Conservation (phyloP, 148 eudicot genomes). For the Salicornia ramosissima region DNA sequence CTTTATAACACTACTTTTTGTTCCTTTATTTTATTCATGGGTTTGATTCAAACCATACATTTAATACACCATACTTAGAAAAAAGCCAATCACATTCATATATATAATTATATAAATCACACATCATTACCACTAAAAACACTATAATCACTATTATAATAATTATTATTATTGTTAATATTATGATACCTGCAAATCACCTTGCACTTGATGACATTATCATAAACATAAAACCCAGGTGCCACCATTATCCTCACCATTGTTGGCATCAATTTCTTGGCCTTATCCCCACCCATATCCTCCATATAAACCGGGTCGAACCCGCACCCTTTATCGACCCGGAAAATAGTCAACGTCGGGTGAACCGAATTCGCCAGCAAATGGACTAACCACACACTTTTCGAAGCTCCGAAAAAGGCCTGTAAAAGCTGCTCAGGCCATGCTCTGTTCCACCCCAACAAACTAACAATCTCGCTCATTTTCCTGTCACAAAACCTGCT, state of each 20-base stretch:
- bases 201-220: constrained; percentile 93
- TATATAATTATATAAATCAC: constrained; percentile 7
- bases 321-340: constrained; percentile 57
- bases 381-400: constrained; percentile 82
- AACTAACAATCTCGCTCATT: constrained; percentile 82
- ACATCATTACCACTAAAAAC: constrained; percentile 23
- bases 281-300: constrained; percentile 69
- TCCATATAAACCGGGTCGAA: constrained; percentile 92
- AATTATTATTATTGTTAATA: constrained; percentile 25
- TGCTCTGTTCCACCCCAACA: constrained; percentile 81
- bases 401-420: constrained; percentile 79
- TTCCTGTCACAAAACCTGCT: constrained; percentile 86
- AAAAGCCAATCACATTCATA: background rate
- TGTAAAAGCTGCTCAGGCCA: constrained; percentile 93
- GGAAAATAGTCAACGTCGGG: constrained; percentile 53
- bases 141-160: constrained; percentile 20
- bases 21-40: background rate
- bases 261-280: constrained; percentile 43
- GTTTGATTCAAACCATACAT: background rate
- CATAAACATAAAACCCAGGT: constrained; percentile 90
- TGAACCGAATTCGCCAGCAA: constrained; percentile 83
- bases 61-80: background rate
- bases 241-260: constrained; percentile 78
- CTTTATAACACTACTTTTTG: constrained; percentile 23
- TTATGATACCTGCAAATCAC: constrained; percentile 74